A percentile compares a stretch with the other conserved stretches of the same genome.
These are phyloP conservation scores for Perkinsus olseni DNA, from an alignment of 169 alveolate genomes.

Conservation along the genomic window DNA sequence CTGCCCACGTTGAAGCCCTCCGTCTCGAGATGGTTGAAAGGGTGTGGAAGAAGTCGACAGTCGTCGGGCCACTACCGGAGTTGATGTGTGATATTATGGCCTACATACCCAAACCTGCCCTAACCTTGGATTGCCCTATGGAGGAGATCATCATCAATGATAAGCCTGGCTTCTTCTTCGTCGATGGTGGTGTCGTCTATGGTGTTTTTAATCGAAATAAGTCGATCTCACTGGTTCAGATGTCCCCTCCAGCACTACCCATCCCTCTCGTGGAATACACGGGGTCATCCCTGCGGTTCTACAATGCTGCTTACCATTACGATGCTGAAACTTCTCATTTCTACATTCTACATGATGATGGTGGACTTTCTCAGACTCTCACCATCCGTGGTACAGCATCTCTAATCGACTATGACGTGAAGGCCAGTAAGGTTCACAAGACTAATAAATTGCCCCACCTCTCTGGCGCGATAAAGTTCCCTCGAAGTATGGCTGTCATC, in stretches of 20 bases:
- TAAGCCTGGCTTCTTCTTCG: background rate
- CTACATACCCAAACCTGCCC: background rate
- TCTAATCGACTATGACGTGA: background rate
- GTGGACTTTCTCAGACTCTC: too few relatives aligned
- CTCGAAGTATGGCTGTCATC: too few relatives aligned
- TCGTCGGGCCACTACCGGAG: background rate
- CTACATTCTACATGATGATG: background rate
- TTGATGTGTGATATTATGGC: background rate
- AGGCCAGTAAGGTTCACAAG: background rate
- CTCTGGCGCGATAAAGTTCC: too few relatives aligned
- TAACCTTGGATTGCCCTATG: background rate
- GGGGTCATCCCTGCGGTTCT: background rate
- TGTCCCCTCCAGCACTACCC: background rate
- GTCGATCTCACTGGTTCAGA: background rate
- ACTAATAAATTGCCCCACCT: background rate
- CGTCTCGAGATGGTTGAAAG: background rate
- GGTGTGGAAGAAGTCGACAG: background rate
- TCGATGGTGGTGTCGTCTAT: background rate
- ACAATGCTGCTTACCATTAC: background rate
- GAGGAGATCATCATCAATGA: background rate
- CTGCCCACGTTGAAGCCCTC: background rate
- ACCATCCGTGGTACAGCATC: background rate
- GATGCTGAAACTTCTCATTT: background rate
- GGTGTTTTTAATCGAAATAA: background rate
- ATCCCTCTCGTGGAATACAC: background rate